phyloP scores from a whole-genome alignment of 805 yeast genomes.

The Teunomyces cretensis region DNA sequence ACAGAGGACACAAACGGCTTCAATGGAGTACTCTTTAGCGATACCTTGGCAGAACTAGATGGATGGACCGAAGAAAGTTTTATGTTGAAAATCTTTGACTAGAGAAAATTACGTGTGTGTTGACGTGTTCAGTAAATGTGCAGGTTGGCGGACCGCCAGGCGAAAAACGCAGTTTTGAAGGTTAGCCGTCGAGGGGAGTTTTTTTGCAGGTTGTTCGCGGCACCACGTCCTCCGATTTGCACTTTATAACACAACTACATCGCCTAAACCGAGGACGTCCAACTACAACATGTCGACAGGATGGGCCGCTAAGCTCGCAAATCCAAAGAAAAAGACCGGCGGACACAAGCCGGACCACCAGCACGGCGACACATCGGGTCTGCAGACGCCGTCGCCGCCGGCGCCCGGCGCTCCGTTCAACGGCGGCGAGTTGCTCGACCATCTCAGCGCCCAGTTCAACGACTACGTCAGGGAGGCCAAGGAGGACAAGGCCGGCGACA shows the following conservation, averaged over 20 bases:
- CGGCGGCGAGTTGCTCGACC: slow-evolving; percentile 18
- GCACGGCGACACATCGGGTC: not conserved
- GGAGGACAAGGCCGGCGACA: slow-evolving; percentile 19
- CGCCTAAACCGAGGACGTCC: not conserved
- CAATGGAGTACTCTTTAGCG: not conserved
- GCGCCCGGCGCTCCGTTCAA: slow-evolving; percentile 11
- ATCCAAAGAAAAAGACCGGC: slow-evolving; percentile 1
- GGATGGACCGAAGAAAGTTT: not conserved
- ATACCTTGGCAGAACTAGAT: not conserved
- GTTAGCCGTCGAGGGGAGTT: too few species aligned
- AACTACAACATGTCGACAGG: slow-evolving; percentile 12
- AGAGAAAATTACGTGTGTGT: slow-evolving; percentile 3
- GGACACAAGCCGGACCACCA: not conserved
- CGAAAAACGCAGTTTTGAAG: not conserved
- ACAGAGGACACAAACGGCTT: not conserved
- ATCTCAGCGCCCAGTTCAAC: slow-evolving; percentile 16
- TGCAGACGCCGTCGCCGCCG: slow-evolving; percentile 5
- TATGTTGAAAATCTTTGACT: not conserved
- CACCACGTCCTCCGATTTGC: too few species aligned
- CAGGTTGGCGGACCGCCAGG: not conserved
- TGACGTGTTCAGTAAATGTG: slow-evolving; percentile 5
- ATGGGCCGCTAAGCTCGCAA: slow-evolving; percentile 17
- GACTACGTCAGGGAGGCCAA: slow-evolving; percentile 19
- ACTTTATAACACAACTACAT: not conserved
- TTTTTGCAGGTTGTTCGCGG: too few species aligned